These are phyloP conservation scores for Picochlorum sp. DNA, from an alignment of 139 green algal species.

Conservation along the genomic window DNA sequence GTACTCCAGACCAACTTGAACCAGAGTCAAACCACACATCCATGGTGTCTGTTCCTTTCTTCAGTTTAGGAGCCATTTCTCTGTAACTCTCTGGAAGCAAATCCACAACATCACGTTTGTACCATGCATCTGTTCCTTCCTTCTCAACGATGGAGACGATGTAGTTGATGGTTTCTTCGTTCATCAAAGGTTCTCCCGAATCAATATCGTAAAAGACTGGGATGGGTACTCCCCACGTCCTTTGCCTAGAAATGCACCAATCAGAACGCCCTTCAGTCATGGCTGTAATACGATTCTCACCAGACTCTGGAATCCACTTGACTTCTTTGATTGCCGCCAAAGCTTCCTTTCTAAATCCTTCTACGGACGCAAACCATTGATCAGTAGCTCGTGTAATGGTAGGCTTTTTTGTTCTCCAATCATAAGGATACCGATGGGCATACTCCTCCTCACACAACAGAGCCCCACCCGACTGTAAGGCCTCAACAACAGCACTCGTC, in stretches of 20 bases:
- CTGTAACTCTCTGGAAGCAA: constrained; percentile 71
- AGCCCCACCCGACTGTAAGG: constrained; percentile 42
- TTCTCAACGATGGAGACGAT: constrained; percentile 58
- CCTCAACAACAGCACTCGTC: constrained; percentile 75
- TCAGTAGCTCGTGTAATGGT: constrained; percentile 97
- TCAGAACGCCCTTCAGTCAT: constrained; percentile 89
- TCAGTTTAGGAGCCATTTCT: constrained; percentile 44
- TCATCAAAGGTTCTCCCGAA: constrained; percentile 87
- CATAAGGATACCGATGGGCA: constrained; percentile 98
- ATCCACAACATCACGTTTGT: constrained; percentile 55
- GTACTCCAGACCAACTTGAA: constrained; percentile 81
- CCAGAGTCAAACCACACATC: constrained; percentile 99
- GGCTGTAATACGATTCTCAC: constrained; percentile 69
- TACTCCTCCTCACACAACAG: constrained; percentile 89
- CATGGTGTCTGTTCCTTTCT: constrained; percentile 95
- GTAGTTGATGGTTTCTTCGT: constrained; percentile 75
- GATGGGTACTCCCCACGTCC: constrained; percentile 97
- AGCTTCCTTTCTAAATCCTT: constrained; percentile 70
- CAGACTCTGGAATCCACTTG: constrained; percentile 70
- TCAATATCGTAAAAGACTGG: constrained; percentile 93
- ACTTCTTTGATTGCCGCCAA: constrained; percentile 67
- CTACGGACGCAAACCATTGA: constrained; percentile 84
- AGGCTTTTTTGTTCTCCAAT: constrained; percentile 99
- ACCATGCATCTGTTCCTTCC: constrained; percentile 85
- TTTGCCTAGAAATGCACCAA: constrained; percentile 98